Percentiles rank a stretch among this genome's conserved stretches.
Conservation (phyloP, 176 grass and related monocot species). For the Rhynchospora tenuis region DNA sequence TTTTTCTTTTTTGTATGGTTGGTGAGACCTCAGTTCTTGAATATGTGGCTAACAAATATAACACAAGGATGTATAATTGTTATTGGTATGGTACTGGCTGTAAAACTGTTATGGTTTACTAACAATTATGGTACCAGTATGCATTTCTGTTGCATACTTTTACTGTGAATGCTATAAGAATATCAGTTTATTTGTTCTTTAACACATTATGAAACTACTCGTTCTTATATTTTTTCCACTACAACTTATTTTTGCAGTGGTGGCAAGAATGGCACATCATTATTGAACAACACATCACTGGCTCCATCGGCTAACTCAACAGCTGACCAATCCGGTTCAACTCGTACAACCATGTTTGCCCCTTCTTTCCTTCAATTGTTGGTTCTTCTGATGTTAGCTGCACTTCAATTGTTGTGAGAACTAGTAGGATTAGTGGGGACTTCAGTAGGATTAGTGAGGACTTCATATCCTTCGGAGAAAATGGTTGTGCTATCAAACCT, state of each 20-base stretch:
- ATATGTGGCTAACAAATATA: not conserved
- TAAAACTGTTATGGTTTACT: not conserved
- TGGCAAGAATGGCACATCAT: constrained; percentile 57
- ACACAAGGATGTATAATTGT: not conserved
- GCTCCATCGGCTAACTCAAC: constrained; percentile 80
- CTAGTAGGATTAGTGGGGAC: not conserved
- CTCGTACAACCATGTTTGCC: constrained; percentile 15
- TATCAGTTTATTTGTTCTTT: not conserved
- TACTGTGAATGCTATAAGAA: not conserved
- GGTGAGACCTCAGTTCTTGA: not conserved
- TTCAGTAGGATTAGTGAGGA: not conserved
- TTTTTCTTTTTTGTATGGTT: not conserved
- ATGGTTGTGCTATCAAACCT: not conserved
- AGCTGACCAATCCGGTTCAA: constrained; percentile 28
- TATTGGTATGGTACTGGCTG: not conserved
- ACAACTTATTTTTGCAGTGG: constrained; percentile 27
- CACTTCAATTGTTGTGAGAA: constrained; percentile 12
- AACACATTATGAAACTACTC: not conserved
- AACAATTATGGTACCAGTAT: not conserved
- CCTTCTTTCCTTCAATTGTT: constrained; percentile 3
- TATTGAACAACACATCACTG: constrained; percentile 57
- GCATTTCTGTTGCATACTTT: not conserved
- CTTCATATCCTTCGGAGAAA: not conserved
- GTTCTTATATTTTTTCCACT: not conserved
- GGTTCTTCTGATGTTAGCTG: not conserved